Percentiles rank a stretch among this genome's conserved stretches.
Conservation (phyloP, 2,329 filamentous ascomycete genomes). For the Phaeosphaeria sp. region DNA sequence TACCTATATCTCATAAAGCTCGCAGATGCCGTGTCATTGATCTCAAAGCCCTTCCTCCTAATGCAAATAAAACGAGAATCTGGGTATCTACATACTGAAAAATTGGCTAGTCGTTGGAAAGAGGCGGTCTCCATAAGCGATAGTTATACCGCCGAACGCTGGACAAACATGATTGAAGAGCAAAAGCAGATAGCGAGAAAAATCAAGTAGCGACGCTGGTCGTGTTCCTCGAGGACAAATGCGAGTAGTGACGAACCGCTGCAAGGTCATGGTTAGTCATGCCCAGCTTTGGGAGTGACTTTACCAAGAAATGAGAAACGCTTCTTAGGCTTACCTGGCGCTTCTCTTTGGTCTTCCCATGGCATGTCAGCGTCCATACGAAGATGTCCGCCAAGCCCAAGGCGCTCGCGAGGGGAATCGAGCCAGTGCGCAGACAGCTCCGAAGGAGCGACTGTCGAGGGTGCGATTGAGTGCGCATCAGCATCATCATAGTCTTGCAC, state of each 20-base stretch:
- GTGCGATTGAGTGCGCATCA: conserved; percentile 34
- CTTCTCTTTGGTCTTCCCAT: conserved; percentile 32
- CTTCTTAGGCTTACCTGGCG: conserved; percentile 38
- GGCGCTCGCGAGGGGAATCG: conserved; percentile 43
- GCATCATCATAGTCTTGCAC: conserved; percentile 13
- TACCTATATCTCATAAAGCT: not conserved
- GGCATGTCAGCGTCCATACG: conserved; percentile 41
- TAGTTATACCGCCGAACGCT: not conserved
- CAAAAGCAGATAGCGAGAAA: not conserved
- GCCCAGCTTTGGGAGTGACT: not conserved
- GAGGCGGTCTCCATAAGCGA: not conserved
- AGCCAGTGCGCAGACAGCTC: conserved; percentile 46
- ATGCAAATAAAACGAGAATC: not conserved
- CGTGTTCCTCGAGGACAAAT: not conserved
- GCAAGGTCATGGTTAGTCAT: not conserved
- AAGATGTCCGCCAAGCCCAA: conserved; percentile 44
- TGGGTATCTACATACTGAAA: not conserved
- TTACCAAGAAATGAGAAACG: conserved; percentile 18
- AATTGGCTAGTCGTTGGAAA: not conserved
- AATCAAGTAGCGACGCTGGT: not conserved
- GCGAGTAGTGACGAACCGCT: not conserved
- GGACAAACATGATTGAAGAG: not conserved
- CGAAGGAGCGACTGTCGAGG: conserved; percentile 41
- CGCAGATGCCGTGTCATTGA: not conserved
- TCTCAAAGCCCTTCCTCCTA: not conserved